phyloP scores from a whole-genome alignment of 2,329 filamentous ascomycete species.

The Fusarium guadeloupense region DNA sequence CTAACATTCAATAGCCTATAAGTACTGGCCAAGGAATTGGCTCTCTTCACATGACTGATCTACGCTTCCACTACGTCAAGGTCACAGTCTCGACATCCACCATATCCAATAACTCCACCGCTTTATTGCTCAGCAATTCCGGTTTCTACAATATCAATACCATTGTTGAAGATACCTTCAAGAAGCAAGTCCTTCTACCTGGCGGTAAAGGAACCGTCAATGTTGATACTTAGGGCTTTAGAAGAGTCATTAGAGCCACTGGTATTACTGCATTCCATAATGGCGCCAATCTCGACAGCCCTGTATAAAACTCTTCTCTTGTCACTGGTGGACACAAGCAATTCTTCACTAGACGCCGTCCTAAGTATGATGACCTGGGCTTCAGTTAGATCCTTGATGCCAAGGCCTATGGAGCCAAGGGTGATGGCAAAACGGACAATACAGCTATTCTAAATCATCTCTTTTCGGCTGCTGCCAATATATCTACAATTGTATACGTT shows the following conservation, averaged over 20 bases:
- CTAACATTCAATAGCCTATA: neutral
- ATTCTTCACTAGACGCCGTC: conserved; percentile 16
- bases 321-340: neutral
- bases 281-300: neutral
- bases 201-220: neutral
- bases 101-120: conserved; percentile 15
- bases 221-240: conserved; percentile 18
- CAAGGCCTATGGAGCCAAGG: conserved; percentile 60
- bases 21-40: conserved; percentile 28
- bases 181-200: conserved; percentile 10
- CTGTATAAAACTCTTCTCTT: neutral
- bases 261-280: conserved; percentile 19
- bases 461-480: conserved; percentile 45
- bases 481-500: conserved; percentile 53
- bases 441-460: conserved; percentile 43
- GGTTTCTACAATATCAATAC: conserved; percentile 15
- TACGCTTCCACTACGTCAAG: conserved; percentile 1
- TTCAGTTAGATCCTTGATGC: conserved; percentile 10
- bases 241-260: conserved; percentile 18
- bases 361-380: conserved; percentile 8
- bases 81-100: neutral
- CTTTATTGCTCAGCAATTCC: conserved; percentile 19
- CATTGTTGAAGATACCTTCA: conserved; percentile 2
- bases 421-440: conserved; percentile 77
- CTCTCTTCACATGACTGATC: conserved; percentile 24